These are phyloP conservation scores for Lactarius psammicola DNA, from an alignment of 768 basidiomycete genomes.

Conservation along the genomic window DNA sequence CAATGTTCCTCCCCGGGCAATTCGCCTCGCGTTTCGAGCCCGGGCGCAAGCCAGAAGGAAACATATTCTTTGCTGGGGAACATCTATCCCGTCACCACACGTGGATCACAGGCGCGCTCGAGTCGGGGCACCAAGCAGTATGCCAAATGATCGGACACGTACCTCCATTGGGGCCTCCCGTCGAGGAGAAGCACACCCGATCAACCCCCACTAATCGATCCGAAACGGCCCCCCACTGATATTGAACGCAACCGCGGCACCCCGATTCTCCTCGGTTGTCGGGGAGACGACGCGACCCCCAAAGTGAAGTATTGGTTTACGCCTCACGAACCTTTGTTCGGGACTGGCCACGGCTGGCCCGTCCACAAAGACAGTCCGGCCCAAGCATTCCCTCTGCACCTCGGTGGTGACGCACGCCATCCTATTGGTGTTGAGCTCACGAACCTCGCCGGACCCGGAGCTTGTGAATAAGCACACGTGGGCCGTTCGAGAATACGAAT, in stretches of 20 bases:
- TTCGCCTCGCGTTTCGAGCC: conserved; percentile 30
- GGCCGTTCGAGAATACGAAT: background rate
- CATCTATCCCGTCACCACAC: conserved; percentile 34
- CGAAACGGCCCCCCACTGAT: background rate
- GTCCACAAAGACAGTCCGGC: background rate
- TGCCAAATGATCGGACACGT: background rate
- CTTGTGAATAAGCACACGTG: background rate
- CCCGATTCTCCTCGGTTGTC: background rate
- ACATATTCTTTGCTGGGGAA: conserved; percentile 34
- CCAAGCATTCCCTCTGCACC: background rate
- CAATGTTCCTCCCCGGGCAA: conserved; percentile 36
- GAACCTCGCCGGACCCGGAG: background rate
- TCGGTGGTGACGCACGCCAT: background rate
- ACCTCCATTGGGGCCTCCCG: background rate
- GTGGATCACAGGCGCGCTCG: conserved; percentile 34
- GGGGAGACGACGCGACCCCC: conserved; percentile 1
- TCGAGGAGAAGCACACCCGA: background rate
- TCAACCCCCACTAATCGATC: background rate
- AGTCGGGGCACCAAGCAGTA: conserved; percentile 10
- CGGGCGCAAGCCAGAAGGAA: conserved; percentile 30
- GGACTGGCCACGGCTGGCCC: background rate
- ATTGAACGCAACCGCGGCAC: background rate
- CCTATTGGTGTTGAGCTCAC: background rate
- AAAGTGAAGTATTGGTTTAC: background rate
- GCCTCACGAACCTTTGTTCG: background rate